These are phyloP conservation scores for Rhodotorula glutinis DNA, from an alignment of 1,284 basidiomycete species.

Conservation along the genomic window DNA sequence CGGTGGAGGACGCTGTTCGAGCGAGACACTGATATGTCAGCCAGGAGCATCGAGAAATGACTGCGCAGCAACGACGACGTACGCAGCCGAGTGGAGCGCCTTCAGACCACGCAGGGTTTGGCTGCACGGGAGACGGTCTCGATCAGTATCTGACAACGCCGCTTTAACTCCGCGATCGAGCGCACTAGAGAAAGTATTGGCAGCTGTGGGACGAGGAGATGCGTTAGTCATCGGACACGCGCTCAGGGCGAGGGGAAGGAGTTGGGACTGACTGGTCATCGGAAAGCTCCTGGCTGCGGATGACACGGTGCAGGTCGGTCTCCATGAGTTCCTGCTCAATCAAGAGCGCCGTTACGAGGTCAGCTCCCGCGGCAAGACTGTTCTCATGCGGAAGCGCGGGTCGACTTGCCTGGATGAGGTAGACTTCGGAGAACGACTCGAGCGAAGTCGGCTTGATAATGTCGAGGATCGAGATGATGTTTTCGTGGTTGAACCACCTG, in stretches of 20 bases:
- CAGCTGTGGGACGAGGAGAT: conserved; percentile 7
- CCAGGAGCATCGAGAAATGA: background rate
- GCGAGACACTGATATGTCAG: too few species aligned
- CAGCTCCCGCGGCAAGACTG: too few species aligned
- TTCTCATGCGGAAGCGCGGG: too few species aligned
- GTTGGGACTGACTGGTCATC: conserved; percentile 69
- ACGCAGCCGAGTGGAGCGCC: conserved; percentile 76
- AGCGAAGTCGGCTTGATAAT: conserved; percentile 85
- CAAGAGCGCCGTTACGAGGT: too few species aligned
- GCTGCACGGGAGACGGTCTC: conserved; percentile 8
- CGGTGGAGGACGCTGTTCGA: conserved; percentile 76
- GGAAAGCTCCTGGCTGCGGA: conserved; percentile 74
- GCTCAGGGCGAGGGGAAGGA: too few species aligned
- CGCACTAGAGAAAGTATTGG: conserved; percentile 50
- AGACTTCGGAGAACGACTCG: conserved; percentile 91
- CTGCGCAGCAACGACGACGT: conserved; percentile 51
- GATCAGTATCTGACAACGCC: background rate
- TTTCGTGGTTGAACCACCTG: conserved; percentile 90
- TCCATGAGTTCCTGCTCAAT: conserved; percentile 51
- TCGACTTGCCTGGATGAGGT: conserved; percentile 58
- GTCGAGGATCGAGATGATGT: conserved; percentile 93
- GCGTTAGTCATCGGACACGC: background rate
- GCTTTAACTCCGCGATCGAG: conserved; percentile 6
- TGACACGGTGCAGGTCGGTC: conserved; percentile 81
- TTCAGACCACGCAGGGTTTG: conserved; percentile 83